These are phyloP conservation scores for Suillus paluster DNA, from an alignment of 768 basidiomycete species.

Conservation along the genomic window DNA sequence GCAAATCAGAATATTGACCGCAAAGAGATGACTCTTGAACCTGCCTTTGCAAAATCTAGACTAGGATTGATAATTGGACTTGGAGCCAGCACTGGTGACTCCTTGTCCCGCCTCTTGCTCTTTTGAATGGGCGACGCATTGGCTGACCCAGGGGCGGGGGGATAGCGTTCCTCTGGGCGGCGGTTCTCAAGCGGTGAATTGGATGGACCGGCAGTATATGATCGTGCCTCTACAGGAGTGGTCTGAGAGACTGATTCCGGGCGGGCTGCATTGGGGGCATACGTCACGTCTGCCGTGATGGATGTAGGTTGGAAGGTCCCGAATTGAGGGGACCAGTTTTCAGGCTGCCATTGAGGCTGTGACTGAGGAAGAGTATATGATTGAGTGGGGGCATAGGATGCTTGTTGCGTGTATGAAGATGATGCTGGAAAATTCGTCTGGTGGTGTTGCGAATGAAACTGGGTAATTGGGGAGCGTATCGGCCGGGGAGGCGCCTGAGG, in stretches of 20 bases:
- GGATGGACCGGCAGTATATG: conserved; percentile 29
- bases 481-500: conserved; percentile 35
- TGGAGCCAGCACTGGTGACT: conserved; percentile 32
- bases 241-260: conserved; percentile 34
- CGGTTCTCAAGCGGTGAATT: conserved; percentile 36
- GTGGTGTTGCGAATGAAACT: conserved; percentile 37
- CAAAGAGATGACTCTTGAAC: conserved; percentile 6
- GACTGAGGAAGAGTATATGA: conserved; percentile 33
- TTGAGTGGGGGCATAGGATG: conserved; percentile 34
- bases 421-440: conserved; percentile 29
- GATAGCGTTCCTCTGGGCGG: conserved; percentile 39
- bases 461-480: conserved; percentile 35
- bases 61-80: conserved; percentile 30
- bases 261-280: conserved; percentile 36
- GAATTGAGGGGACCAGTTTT: conserved; percentile 43
- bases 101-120: conserved; percentile 42
- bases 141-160: conserved; percentile 29
- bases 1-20: conserved; percentile 16
- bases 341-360: conserved; percentile 43
- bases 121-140: conserved; percentile 35
- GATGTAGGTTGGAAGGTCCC: conserved; percentile 37
- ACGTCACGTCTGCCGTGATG: conserved; percentile 41
- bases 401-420: conserved; percentile 32
- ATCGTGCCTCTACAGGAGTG: conserved; percentile 35
- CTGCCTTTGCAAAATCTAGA: conserved; percentile 50